These are phyloP conservation scores for Mychonastes homosphaera DNA, from an alignment of 139 green algal genomes.

Conservation along the genomic window DNA sequence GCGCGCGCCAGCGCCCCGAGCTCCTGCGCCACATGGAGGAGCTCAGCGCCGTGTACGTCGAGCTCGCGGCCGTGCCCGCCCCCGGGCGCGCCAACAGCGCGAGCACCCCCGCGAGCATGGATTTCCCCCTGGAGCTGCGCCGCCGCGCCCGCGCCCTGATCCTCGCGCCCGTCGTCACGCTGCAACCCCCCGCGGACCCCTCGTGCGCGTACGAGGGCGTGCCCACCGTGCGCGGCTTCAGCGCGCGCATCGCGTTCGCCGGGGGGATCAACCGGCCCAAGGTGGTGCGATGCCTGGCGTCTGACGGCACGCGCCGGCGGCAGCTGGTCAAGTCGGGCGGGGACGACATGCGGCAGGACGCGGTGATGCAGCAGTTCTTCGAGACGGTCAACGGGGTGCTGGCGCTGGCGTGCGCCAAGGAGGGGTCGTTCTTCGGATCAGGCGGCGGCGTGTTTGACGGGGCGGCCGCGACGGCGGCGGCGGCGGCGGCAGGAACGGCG, in stretches of 20 bases:
- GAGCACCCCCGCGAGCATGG: constrained; percentile 8
- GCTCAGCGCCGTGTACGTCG: constrained; percentile 62
- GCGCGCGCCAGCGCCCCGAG: constrained; percentile 5
- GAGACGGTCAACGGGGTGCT: constrained; percentile 75
- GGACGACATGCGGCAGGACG: constrained; percentile 81
- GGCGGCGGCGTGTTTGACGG: no score
- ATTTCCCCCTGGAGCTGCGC: constrained; percentile 2
- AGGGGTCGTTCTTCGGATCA: no score
- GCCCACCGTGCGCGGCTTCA: constrained; percentile 28
- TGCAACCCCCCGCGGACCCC: constrained; percentile 37
- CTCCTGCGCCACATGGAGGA: constrained; percentile 39
- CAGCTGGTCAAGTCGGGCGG: constrained; percentile 63
- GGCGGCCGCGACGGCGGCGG: no score
- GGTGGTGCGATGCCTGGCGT: constrained; percentile 30
- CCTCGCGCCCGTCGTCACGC: constrained; percentile 38
- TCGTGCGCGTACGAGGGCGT: constrained; percentile 40
- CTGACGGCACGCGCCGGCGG: constrained; percentile 14
- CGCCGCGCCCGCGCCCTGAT: constrained; percentile 1
- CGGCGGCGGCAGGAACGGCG: no score
- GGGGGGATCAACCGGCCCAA: constrained; percentile 86
- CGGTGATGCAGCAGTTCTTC: constrained; percentile 97
- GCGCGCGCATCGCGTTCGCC: constrained; percentile 38
- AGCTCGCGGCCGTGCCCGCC: constrained; percentile 40
- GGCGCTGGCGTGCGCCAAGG: no score
- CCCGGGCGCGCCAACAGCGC: not conserved